A percentile compares a stretch with the other conserved stretches of the same genome.
These are phyloP conservation scores for Aspergillus sp. DNA, from an alignment of 2,329 filamentous ascomycete species.

Conservation along the genomic window DNA sequence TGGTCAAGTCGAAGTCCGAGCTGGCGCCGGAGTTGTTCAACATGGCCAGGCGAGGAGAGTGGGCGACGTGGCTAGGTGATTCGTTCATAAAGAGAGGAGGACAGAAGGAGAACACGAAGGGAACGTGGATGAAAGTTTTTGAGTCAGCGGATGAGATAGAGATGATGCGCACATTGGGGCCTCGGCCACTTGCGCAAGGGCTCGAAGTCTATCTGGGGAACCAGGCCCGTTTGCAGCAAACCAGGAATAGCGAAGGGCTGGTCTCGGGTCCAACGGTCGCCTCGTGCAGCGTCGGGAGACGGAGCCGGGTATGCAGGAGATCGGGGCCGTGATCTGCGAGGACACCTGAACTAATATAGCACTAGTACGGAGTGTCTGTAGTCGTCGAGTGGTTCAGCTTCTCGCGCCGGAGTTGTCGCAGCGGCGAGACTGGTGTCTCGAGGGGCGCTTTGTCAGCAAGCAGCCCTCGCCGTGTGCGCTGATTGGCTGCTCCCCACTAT, in stretches of 20 bases:
- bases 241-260: neutral
- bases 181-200: neutral
- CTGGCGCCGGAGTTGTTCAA: constrained; percentile 36
- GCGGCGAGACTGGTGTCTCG: no score
- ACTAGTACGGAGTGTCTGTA: no score
- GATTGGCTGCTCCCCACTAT: no score
- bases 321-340: no score
- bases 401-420: no score
- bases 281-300: neutral
- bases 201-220: neutral
- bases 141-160: no score
- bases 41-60: constrained; percentile 34
- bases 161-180: neutral
- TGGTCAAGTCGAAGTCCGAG: constrained; percentile 47
- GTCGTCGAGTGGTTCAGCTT: no score
- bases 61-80: no score
- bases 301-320: neutral
- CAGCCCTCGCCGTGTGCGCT: no score
- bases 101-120: constrained; percentile 5
- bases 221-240: neutral
- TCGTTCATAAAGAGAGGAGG: constrained; percentile 10
- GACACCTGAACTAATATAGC: constrained; percentile 3
- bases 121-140: neutral
- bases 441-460: no score
- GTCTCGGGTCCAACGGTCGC: neutral